Evolutionary conservation across 352 stramenopile species (phyloP), one percentile per base, ranked within the genome.

Genomic region (Pythium insidiosum): DNA sequence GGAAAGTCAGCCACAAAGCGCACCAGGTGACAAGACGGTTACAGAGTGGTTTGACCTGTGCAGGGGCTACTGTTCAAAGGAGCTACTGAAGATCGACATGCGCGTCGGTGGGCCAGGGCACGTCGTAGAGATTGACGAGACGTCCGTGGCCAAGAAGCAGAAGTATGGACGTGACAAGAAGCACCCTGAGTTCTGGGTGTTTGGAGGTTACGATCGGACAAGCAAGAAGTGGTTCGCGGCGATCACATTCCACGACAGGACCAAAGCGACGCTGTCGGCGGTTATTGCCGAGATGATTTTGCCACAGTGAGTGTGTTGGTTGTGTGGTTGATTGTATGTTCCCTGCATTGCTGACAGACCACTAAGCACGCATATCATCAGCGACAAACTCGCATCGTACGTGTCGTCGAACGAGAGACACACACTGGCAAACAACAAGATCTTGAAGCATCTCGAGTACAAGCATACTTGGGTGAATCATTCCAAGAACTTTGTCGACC

Each of bases 81-180:
- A n/a, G n/a, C n/a, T n/a, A n/a, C n/a, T n/a, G n/a, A n/a, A n/a
- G n/a, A n/a, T n/a, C n/a, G n/a, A n/a, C n/a, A n/a, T n/a, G n/a
- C n/a, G n/a, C n/a, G n/a, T 53, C 24, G 49, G 54, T 29, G 44
- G 58, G 1, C 28, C 38, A 18, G 54, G 53, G 1, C 43, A 60
- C 18, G 52, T 57, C 6, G 61, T 70, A 1, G 50, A 62, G 37
- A 69, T 69, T 13, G 61, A 61, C 29, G 52, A 66, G n/a, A 61
- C 53, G 4, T 58, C 28, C 7, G 22, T 62, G 0, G 29, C 42
- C 4, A 72, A 60, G 31, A 65, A 68, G 28, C 46, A 28, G 16
- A 63, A 68, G 43, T 71, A 71, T 33, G 26, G 31, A 0, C 25
- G 48, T 6, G 50, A 51, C 0, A 38, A 29, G 0, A 3, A n/a